Conservation (phyloP, 2,329 filamentous ascomycete genomes). For the Sclerotinia borealis region DNA sequence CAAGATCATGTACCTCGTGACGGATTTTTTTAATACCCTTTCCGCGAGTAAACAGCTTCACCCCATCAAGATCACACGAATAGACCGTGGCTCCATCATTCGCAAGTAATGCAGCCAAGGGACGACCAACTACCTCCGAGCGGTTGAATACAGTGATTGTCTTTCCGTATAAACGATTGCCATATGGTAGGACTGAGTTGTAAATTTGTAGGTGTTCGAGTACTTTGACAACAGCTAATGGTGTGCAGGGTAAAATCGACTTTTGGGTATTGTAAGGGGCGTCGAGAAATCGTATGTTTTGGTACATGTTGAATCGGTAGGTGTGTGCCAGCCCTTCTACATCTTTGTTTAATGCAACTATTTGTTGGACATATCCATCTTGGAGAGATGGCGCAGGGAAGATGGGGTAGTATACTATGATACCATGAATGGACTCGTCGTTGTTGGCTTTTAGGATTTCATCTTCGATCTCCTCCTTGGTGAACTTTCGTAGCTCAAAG, state of each 20-base stretch:
- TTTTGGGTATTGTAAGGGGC: constrained; percentile 71
- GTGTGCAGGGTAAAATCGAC: constrained; percentile 91
- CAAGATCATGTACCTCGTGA: constrained; percentile 74
- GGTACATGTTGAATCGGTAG: constrained; percentile 99
- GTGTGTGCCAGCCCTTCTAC: constrained; percentile 91
- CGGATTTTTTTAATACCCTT: constrained; percentile 77
- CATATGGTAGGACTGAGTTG: constrained; percentile 87
- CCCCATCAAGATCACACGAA: constrained; percentile 85
- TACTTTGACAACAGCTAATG: constrained; percentile 93
- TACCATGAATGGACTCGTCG: constrained; percentile 70
- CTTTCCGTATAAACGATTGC: constrained; percentile 87
- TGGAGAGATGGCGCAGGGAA: constrained; percentile 74
- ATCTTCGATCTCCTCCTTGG: constrained; percentile 86
- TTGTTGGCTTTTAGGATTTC: constrained; percentile 78
- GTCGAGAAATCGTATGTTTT: constrained; percentile 94
- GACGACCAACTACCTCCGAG: constrained; percentile 90
- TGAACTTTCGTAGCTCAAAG: constrained; percentile 77
- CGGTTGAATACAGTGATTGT: constrained; percentile 96
- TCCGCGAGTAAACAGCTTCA: constrained; percentile 88
- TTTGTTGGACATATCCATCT: constrained; percentile 94
- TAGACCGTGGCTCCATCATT: constrained; percentile 96
- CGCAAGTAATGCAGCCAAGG: constrained; percentile 83
- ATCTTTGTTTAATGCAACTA: constrained; percentile 83
- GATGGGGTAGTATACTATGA: constrained; percentile 98
- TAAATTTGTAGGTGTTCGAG: constrained; percentile 94